These are phyloP conservation scores for Malbranchea zuffiana DNA, from an alignment of 2,329 filamentous ascomycete species.

Conservation along the genomic window DNA sequence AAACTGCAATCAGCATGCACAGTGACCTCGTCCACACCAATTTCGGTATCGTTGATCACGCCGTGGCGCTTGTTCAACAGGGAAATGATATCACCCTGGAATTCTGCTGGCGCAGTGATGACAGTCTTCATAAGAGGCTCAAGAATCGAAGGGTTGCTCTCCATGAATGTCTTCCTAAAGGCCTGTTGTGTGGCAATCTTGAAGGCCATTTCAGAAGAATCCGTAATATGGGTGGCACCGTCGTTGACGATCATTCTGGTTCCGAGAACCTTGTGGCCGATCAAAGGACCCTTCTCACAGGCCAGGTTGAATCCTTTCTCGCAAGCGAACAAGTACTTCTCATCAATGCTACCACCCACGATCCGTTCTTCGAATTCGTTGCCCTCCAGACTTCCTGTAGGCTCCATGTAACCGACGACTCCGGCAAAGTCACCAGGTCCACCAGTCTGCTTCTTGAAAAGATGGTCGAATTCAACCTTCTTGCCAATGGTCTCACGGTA, in stretches of 20 bases:
- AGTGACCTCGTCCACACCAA: conserved; percentile 86
- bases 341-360: conserved; percentile 77
- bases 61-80: conserved; percentile 95
- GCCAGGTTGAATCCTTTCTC: conserved; percentile 83
- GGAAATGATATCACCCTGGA: conserved; percentile 91
- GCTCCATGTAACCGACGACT: conserved; percentile 85
- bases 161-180: conserved; percentile 84
- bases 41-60: conserved; percentile 89
- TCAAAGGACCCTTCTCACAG: conserved; percentile 75
- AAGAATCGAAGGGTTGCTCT: conserved; percentile 70
- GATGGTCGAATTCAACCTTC: conserved; percentile 75
- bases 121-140: conserved; percentile 98
- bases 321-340: conserved; percentile 91
- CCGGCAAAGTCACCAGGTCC: conserved; percentile 92
- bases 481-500: conserved; percentile 88
- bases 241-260: conserved; percentile 88
- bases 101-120: conserved; percentile 90
- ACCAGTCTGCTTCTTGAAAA: conserved; percentile 89
- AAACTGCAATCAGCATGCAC: conserved; percentile 83
- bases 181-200: conserved; percentile 89
- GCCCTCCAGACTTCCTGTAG: conserved; percentile 57
- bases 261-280: conserved; percentile 88
- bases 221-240: conserved; percentile 91
- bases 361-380: conserved; percentile 84
- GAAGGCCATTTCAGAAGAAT: conserved; percentile 95